Evolutionary conservation across 2,329 filamentous ascomycete genomes (phyloP).

Genomic region (Fusarium phyllophilum): DNA sequence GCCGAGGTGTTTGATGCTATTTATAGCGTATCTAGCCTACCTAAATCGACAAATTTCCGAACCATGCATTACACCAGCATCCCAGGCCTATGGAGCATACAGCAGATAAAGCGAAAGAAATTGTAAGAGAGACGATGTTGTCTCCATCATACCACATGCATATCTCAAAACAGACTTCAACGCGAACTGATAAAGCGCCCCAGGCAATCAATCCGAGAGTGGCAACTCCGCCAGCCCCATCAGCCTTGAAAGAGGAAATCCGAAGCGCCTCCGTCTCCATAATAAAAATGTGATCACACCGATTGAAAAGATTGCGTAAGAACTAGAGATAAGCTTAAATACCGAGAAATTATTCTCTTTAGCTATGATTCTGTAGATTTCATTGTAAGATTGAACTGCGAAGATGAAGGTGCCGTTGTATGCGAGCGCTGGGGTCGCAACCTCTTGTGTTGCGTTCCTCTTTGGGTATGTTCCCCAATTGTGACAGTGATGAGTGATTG

Average conservation of each 20-base stretch:
- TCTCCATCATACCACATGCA: not conserved
- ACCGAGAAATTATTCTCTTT: not conserved
- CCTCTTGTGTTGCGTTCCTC: conserved; percentile 47
- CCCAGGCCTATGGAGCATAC: not conserved
- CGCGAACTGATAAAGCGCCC: not conserved
- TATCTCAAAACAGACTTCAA: not conserved
- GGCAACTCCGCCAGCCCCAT: conserved; percentile 26
- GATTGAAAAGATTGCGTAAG: conserved; percentile 14
- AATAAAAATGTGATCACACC: conserved; percentile 37
- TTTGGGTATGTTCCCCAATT: conserved; percentile 41
- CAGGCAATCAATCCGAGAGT: not conserved
- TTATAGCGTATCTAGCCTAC: not conserved
- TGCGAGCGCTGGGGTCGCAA: conserved; percentile 43
- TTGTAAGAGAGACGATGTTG: not conserved
- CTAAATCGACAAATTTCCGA: not conserved
- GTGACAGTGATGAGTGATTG: fast-evolving
- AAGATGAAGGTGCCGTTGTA: conserved; percentile 42
- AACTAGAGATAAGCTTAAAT: conserved; percentile 12
- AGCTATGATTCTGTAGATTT: no score
- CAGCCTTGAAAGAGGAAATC: conserved; percentile 17
- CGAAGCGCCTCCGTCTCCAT: conserved; percentile 27
- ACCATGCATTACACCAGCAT: fast-evolving
- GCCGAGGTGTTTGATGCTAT: not conserved
- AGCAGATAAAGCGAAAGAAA: not conserved
- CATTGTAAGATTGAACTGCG: not conserved